Evolutionary conservation across 2,329 filamentous ascomycete species (phyloP), one percentile per base, ranked within the genome.

Genomic region (Fusarium begoniae): DNA sequence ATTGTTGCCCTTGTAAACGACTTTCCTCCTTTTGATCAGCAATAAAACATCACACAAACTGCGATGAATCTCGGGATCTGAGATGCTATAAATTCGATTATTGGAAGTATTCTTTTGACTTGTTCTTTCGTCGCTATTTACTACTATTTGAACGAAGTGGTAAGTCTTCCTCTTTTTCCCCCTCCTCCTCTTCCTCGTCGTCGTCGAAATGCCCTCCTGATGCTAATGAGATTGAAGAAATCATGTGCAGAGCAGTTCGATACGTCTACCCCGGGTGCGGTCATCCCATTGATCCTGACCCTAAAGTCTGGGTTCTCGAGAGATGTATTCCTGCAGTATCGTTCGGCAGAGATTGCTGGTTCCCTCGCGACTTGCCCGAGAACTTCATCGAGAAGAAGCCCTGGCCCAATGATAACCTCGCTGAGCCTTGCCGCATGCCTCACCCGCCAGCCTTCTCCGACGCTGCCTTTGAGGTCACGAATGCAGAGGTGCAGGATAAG

Each of bases 211-310:
- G 14, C 32, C 32, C 7, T 8, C 32, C 32, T 35, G 7, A 35
- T 35, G 12, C 15, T 66, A 28, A 66, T 13, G 10, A 53, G 22
- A 15, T 32, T 38, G n/a, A 63, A 54, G 28, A 26, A 38, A 60
- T 13, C 5, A 79, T 80, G 77, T 80, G 78, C 47, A 67, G 70
- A 26, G 63, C 74, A 2, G 37, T 78, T 43, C 63, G 68, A 24
- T 79, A 78, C 60, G 58, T 73, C 18, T 71, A 78, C 45, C 72
- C 70, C 10, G n/a, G 32, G n/a, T 80, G 78, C 54, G 62, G 73
- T 4, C 78, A 79, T 43, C 60, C 63, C 6, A 26, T 79, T 22
- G 41, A 64, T 8, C 61, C 65, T 14, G 8, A 43, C 5, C 47
- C 58, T 14, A 15, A 55, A 9, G 20, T 67, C 15, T 78, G 66